Base-by-base conservation (phyloP, 148 eudicot genomes). In the Heliosperma pusillum region DNA sequence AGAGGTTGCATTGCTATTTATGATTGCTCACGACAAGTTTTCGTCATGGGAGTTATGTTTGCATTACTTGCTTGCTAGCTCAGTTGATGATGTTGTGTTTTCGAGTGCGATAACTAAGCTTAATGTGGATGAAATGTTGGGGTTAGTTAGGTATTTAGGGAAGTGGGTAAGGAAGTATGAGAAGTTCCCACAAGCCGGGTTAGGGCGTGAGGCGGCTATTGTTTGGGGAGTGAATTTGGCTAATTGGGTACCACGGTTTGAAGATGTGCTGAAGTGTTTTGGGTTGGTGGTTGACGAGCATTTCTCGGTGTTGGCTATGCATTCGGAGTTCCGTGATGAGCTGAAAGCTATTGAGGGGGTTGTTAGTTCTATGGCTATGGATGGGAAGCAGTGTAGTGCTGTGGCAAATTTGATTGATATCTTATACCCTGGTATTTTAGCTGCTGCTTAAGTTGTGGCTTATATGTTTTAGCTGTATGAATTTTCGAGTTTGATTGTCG, bases 131-230 rank as follows among this genome's bases (percentile, higher is more conserved):
- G 93, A 94, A 80, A 78, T 89, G 66, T 69, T 86, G 86, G 67
- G 84, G 26, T 86, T 94, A 78, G 73, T 92, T 80, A 79, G 78
- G 77, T 94, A 94, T 79, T 80, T 94, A 65, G 88, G 87, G 13
- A 94, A 92, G 86, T 94, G 97, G 97, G 77, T 94, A 82, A 82
- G 78, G 50, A 94, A 92, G 77, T 92, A 89, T 58, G 89, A 90
- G 74, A 89, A 86, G 74, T 94, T 92, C 80, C 97, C 98, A 9
- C 85, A 87, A 63, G 96, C 77, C 0, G 72, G 74, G 62, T 83
- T 87, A 21, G 86, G 89, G 80, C 79, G 81, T 25, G 82, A 83
- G 69, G 93, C 87, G 3, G 66, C 77, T 10, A 47, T 74, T 47
- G 60, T 13, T 3, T 79, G 87, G 73, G 89, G 90, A 22, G 72